Evolutionary conservation across 805 yeast species (phyloP).

Genomic region (Torulaspora microellipsoides): DNA sequence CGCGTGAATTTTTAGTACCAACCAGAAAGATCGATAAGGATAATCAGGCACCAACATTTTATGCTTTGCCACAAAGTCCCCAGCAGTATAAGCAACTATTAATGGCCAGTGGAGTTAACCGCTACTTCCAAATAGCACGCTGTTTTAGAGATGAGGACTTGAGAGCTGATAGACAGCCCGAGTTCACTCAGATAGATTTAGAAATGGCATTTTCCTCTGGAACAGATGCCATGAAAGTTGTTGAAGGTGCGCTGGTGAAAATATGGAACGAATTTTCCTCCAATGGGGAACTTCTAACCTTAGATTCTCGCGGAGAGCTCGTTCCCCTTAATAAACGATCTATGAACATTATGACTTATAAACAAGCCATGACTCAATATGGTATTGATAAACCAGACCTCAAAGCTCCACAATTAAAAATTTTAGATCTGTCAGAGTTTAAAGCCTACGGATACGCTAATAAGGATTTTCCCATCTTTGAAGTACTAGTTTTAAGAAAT

Average conservation of each 20-base stretch:
- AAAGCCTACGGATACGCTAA: constrained; percentile 36
- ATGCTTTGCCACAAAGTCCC: constrained; percentile 96
- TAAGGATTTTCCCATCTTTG: constrained; percentile 61
- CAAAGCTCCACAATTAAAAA: constrained; percentile 50
- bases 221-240: constrained; percentile 59
- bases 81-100: constrained; percentile 94
- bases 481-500: constrained; percentile 59
- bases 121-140: constrained; percentile 85
- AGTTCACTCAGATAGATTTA: constrained; percentile 93
- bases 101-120: constrained; percentile 88
- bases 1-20: constrained; percentile 92
- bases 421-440: constrained; percentile 44
- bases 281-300: constrained; percentile 25
- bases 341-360: constrained; percentile 52
- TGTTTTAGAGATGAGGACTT: constrained; percentile 97
- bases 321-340: constrained; percentile 17
- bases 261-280: constrained; percentile 52
- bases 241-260: constrained; percentile 50
- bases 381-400: constrained; percentile 97
- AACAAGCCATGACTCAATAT: constrained; percentile 62
- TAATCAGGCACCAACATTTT: constrained; percentile 40
- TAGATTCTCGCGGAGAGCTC: constrained; percentile 24
- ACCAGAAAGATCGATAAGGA: constrained; percentile 51
- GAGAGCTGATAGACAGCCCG: constrained; percentile 94
- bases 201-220: constrained; percentile 83